Base-by-base conservation (phyloP, 2,329 filamentous ascomycete genomes). In the Cercospora zeae-maydis region DNA sequence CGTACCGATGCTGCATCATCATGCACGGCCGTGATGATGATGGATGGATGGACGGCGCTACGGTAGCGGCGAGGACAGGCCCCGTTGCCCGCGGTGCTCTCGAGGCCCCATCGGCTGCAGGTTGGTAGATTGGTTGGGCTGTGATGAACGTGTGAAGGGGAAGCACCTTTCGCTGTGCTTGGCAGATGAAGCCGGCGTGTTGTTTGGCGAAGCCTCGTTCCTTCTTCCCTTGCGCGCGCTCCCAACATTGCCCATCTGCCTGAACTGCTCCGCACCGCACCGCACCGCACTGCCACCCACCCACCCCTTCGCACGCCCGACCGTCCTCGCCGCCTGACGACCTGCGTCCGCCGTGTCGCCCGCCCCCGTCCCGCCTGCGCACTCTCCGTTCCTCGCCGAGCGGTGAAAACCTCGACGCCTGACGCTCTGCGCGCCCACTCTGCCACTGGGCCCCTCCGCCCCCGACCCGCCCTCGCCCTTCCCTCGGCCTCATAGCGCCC, bases 381-480 rank as follows among this genome's bases (percentile, higher is more conserved):
- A 27, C 21, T 13, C 24, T n/a, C n/a, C 34, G 19, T 36, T 34
- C 54, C 42, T 57, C 54, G 37, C 37, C 34, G 24, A 57, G 54
- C 54, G 54, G 54, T 57, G 54, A 57, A 57, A 57, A 57, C 54
- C 27, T 57, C 54, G 27, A 57, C 54, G 54, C 36, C 54, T 42
- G 36, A 36, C 54, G 19, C 37, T 24, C 24, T 31, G 47, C 47
- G 30, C 47, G 47, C 27, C 54, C 36, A 42, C 54, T 36, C 14
- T 36, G 27, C 21, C 54, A 39, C 37, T 31, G 47, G n/a, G 24
- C 47, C 14, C 34, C 37, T 57, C 54, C 33, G n/a, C 36, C 19
- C 37, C 16, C 13, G 34, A 27, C 19, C 27, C 34, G 45, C 13
- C 13, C 34, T 24, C 27, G n/a, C 24, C 36, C 36, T 21, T 36